Evolutionary conservation across 768 basidiomycete genomes (phyloP).

Genomic region (Tulasnella sp.): DNA sequence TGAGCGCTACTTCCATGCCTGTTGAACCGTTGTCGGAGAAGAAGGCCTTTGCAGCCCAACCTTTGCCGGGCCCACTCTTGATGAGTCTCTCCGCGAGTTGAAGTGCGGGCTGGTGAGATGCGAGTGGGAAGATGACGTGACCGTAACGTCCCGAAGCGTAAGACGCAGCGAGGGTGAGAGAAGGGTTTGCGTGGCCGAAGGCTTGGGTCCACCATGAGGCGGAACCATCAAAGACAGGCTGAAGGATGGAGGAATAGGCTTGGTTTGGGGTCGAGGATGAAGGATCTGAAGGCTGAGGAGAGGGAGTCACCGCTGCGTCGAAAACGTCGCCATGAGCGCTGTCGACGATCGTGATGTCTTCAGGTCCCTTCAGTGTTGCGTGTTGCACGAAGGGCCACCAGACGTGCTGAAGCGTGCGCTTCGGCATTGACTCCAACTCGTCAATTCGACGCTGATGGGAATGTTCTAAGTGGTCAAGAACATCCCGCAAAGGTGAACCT

Average conservation of each 20-base stretch:
- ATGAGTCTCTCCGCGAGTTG: constrained; percentile 71
- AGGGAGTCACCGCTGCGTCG: constrained; percentile 40
- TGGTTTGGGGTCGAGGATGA: neutral
- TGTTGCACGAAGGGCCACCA: constrained; percentile 99
- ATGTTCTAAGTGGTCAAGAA: constrained; percentile 48
- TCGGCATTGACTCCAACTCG: constrained; percentile 67
- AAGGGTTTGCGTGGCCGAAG: constrained; percentile 68
- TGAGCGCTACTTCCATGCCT: constrained; percentile 93
- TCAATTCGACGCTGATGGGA: constrained; percentile 55
- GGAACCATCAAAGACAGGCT: constrained; percentile 73
- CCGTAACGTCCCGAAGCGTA: constrained; percentile 87
- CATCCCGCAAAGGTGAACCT: constrained; percentile 21
- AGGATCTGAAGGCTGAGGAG: constrained; percentile 24
- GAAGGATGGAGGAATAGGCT: constrained; percentile 31
- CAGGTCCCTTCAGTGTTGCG: constrained; percentile 47
- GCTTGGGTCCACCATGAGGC: constrained; percentile 99
- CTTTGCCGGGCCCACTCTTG: constrained; percentile 62
- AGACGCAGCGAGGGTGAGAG: constrained; percentile 76
- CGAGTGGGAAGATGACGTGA: constrained; percentile 92
- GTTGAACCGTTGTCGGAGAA: constrained; percentile 94
- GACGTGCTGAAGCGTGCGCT: constrained; percentile 59
- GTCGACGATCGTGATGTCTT: constrained; percentile 82
- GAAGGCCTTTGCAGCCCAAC: constrained; percentile 87
- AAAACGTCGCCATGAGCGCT: constrained; percentile 84
- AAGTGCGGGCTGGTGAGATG: constrained; percentile 76